Conservation (phyloP, 129 eudicot genomes). For the carrot (Daucus carota) region DNA sequence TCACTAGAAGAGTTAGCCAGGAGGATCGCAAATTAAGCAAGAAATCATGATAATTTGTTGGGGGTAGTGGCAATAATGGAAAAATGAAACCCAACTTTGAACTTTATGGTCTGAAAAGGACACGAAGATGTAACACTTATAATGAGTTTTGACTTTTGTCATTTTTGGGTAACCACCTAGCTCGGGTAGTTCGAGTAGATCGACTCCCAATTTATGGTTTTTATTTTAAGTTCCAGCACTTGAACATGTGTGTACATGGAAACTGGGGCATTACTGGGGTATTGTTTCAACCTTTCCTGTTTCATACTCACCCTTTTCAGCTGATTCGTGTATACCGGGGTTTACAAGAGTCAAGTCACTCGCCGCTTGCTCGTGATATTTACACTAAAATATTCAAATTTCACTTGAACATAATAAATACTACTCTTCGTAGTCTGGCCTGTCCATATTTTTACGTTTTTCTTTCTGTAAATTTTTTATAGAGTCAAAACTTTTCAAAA, state of each 20-base stretch:
- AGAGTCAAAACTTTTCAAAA: no score
- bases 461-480: no score
- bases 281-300: neutral
- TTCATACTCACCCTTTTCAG: neutral
- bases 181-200: neutral
- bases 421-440: no score
- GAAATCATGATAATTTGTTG: neutral
- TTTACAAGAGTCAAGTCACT: neutral
- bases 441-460: no score
- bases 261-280: neutral
- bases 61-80: neutral
- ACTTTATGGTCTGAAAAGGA: conserved; percentile 7
- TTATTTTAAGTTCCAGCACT: neutral
- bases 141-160: conserved; percentile 1
- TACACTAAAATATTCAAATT: no score
- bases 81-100: neutral
- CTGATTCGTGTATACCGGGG: neutral
- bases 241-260: neutral
- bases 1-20: neutral
- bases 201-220: neutral
- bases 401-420: no score
- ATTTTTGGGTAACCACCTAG: neutral
- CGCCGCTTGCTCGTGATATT: no score
- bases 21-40: neutral
- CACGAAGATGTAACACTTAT: neutral